phyloP scores from a whole-genome alignment of 2,329 filamentous ascomycete genomes.

The Fusarium torreyae region DNA sequence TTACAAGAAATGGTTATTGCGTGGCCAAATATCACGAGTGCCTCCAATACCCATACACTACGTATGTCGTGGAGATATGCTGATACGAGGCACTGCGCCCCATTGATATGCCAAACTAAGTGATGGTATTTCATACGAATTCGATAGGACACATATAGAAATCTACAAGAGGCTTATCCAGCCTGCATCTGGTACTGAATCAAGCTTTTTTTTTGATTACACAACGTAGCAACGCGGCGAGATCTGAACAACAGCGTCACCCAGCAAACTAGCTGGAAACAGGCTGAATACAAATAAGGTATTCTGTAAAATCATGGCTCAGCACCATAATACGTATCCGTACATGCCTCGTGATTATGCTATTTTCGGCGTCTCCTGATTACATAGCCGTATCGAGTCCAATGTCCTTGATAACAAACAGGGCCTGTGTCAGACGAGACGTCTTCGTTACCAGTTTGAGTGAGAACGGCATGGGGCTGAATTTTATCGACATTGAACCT shows the following conservation, averaged over 20 bases:
- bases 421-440: slow-evolving; percentile 1
- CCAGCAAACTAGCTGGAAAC: background rate
- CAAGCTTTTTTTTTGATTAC: too few relatives aligned
- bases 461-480: slow-evolving; percentile 8
- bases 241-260: background rate
- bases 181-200: background rate
- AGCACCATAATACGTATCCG: background rate
- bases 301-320: background rate
- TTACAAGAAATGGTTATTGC: slow-evolving; percentile 2
- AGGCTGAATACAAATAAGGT: background rate
- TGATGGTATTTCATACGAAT: slow-evolving; percentile 1
- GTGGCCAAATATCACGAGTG: slow-evolving; percentile 13
- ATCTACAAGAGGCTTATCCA: background rate
- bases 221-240: background rate
- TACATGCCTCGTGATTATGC: background rate
- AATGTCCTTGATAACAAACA: slow-evolving; percentile 12
- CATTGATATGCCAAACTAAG: slow-evolving; percentile 7
- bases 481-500: slow-evolving; percentile 6
- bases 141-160: too few relatives aligned
- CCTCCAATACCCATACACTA: background rate
- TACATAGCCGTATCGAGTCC: slow-evolving; percentile 7
- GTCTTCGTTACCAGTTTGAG: background rate
- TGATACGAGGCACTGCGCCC: slow-evolving; percentile 36
- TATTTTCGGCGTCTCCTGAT: slow-evolving; percentile 20
- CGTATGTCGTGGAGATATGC: slow-evolving; percentile 2